phyloP scores from a whole-genome alignment of 2,329 filamentous ascomycete species.

The Calycina herbarum region DNA sequence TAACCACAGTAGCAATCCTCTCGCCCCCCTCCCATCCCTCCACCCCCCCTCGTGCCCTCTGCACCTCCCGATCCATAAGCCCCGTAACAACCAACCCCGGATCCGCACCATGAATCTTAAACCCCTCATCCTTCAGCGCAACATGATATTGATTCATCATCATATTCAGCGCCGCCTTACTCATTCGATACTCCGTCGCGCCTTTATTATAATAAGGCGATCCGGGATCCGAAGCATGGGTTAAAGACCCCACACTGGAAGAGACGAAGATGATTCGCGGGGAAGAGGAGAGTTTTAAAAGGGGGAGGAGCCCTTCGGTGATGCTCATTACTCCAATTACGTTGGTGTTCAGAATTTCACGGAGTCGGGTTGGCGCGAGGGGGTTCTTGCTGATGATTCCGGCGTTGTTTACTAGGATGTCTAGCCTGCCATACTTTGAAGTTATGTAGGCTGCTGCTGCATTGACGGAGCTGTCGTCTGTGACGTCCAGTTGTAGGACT shows the following conservation, averaged over 20 bases:
- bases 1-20: too few species aligned
- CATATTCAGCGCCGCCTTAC: slow-evolving; percentile 29
- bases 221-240: slow-evolving; percentile 17
- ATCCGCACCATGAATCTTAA: slow-evolving; percentile 18
- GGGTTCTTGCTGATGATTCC: slow-evolving; percentile 18
- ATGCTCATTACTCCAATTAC: slow-evolving; percentile 19
- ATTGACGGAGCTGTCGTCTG: slow-evolving; percentile 19
- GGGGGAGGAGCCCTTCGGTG: slow-evolving; percentile 26
- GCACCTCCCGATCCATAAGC: too few species aligned
- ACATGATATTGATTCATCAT: slow-evolving; percentile 23
- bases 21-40: too few species aligned
- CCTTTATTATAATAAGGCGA: not conserved
- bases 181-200: slow-evolving; percentile 17
- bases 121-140: slow-evolving; percentile 19
- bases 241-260: slow-evolving; percentile 22
- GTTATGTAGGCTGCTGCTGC: slow-evolving; percentile 24
- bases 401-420: slow-evolving; percentile 34
- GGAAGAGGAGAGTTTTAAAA: slow-evolving; percentile 18
- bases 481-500: slow-evolving; percentile 25
- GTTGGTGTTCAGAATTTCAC: slow-evolving; percentile 21
- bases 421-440: slow-evolving; percentile 28
- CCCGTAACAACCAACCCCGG: too few species aligned
- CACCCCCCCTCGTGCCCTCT: too few species aligned
- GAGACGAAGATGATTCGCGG: slow-evolving; percentile 30
- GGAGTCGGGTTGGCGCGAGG: slow-evolving; percentile 11